Evolutionary conservation across 2,329 filamentous ascomycete species (phyloP), one percentile per base, ranked within the genome.

Genomic region (Aspergillus ruber): DNA sequence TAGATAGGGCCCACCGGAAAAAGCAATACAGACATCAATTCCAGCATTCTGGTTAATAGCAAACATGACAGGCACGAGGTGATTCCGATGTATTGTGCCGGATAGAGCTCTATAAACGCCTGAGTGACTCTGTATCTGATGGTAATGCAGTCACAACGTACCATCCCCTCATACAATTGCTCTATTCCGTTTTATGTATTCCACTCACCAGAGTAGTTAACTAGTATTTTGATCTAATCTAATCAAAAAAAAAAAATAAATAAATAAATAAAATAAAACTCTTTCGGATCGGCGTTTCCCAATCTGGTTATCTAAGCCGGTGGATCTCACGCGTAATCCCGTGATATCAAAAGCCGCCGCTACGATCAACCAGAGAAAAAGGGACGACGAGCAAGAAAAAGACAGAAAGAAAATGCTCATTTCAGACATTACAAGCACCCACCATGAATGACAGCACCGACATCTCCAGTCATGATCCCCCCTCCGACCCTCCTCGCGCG

Each of bases 401-500:
- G 33, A 17, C 33, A 9, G 33, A n/a, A 39, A 39, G 15, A 39
- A 35, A 17, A 18, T 39, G 10, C 18, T 21, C 15, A 20, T 7
- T 10, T 25, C 39, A 42, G 39, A 7, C 15, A 13, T 43, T 6
- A 12, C 12, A 12, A 8, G 23, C 44, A 44, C 20, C 43, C 20
- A 50, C 29, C 32, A 57, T 57, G 55, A 29, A n/a, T 21, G n/a
- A 18, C 21, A 29, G 2, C 6, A 10, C 21, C 40, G 13, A 42
- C 2, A 20, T 33, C 27, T 25, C 27, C 21, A 12, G 18, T 15
- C 20, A 39, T 39, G 36, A 21, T 20, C 42, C 13, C 13, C 42
- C 42, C 42, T 29, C 20, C 12, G 25, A 29, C 15, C 56, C 49
- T 45, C 60, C 60, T 7, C 59, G 63, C 39, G 62, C 63, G 46